These are phyloP conservation scores for Zangia roseola DNA, from an alignment of 768 basidiomycete genomes.

Conservation along the genomic window DNA sequence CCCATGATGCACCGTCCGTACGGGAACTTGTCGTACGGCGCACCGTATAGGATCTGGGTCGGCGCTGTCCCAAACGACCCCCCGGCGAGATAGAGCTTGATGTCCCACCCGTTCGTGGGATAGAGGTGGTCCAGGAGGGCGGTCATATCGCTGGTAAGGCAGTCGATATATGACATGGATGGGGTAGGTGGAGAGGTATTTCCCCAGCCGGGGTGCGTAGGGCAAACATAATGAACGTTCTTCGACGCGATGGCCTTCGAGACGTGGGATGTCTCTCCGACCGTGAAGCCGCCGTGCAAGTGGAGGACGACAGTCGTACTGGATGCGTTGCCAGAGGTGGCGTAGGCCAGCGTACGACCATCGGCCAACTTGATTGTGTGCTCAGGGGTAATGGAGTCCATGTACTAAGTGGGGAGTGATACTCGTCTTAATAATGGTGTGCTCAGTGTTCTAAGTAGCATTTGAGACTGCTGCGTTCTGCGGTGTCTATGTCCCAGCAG, in stretches of 20 bases:
- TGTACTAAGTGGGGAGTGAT: too few relatives aligned
- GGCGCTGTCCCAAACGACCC: conserved; percentile 54
- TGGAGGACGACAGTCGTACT: conserved; percentile 50
- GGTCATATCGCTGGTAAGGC: conserved; percentile 44
- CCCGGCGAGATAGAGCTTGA: conserved; percentile 50
- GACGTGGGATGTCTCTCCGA: conserved; percentile 41
- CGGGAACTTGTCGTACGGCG: conserved; percentile 50
- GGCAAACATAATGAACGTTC: conserved; percentile 45
- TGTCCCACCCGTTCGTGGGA: conserved; percentile 34
- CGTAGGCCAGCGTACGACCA: conserved; percentile 53
- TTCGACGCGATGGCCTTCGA: conserved; percentile 38
- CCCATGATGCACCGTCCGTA: conserved; percentile 46
- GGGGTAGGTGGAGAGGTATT: conserved; percentile 43
- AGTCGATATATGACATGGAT: conserved; percentile 37
- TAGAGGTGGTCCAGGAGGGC: conserved; percentile 51
- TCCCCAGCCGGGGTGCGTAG: conserved; percentile 61
- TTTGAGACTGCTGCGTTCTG: background rate
- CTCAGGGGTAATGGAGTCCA: conserved; percentile 10
- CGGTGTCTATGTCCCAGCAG: conserved; percentile 2
- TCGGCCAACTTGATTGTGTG: conserved; percentile 23
- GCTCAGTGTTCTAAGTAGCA: background rate
- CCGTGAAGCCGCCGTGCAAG: conserved; percentile 52
- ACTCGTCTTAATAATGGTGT: background rate
- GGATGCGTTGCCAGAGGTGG: conserved; percentile 47
- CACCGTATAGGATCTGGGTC: conserved; percentile 57